Evolutionary conservation across 1,284 basidiomycete genomes (phyloP).

Genomic region (Trametes pubescens): DNA sequence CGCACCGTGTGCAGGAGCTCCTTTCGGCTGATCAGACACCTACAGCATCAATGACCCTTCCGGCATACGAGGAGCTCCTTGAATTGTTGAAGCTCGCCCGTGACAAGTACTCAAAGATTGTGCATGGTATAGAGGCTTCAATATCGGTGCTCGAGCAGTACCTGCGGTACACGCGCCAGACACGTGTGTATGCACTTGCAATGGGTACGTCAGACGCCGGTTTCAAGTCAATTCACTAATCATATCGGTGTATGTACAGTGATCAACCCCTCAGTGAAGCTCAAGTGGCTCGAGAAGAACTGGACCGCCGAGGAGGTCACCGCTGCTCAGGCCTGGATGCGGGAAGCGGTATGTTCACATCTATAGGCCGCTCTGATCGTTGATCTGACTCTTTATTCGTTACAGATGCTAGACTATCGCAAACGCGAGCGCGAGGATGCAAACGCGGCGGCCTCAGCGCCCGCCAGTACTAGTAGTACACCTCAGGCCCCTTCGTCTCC

Average conservation of each 20-base stretch:
- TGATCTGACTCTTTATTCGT: background rate
- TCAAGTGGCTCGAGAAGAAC: background rate
- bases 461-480: too few relatives aligned
- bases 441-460: too few relatives aligned
- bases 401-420: conserved; percentile 10
- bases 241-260: background rate
- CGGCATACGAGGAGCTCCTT: conserved; percentile 21
- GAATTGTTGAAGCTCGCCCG: conserved; percentile 1
- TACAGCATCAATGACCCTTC: conserved; percentile 35
- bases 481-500: background rate
- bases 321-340: background rate
- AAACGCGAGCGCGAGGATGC: background rate
- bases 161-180: conserved; percentile 35
- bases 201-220: conserved; percentile 40
- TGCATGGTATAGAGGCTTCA: conserved; percentile 23
- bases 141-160: conserved; percentile 46
- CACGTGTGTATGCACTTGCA: conserved; percentile 44
- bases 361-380: too few relatives aligned
- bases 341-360: background rate
- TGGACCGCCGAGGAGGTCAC: conserved; percentile 1
- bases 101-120: conserved; percentile 25
- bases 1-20: conserved; percentile 39
- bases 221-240: background rate
- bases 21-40: conserved; percentile 41
- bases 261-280: conserved; percentile 6